Base-by-base conservation (phyloP, 2,329 filamentous ascomycete genomes). In the Phialophora macrospora region DNA sequence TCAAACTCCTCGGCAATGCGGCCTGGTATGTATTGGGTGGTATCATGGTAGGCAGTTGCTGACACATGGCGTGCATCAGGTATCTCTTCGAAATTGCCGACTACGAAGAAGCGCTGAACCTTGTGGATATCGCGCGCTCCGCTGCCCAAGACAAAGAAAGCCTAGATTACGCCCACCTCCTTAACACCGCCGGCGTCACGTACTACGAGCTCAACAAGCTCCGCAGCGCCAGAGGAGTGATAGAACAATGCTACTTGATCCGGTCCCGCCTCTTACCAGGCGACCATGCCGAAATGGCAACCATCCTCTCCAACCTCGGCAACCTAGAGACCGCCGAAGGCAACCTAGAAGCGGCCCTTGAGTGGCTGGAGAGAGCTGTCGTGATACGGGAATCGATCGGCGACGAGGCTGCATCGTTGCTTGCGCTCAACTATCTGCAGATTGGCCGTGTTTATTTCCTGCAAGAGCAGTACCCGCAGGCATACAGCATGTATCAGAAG, bases 31-130 rank as follows among this genome's bases (percentile, higher is more conserved):
- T 26, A 8, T 44, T 8, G 1, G 38, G 17, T 20, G 38, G 17
- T 44, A 7, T 44, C 38, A 44, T 8, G 38, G 38, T 3, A 44
- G 38, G 11, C 38, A 9, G 9, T 28, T 34, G 20, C 59, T 62
- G 24, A 38, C 30, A 12, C 54, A 11, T 46, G 8, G 12, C 38
- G 51, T 55, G 12, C 32, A 12, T n/a, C 24, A 63, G 63, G 63
- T 65, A 65, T 20, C 63, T 65, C 14, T 63, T 62, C 41, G 63
- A 65, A 26, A 58, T 65, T 26, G 63, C 32, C 22, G 63, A 63
- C 22, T 57, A 62, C 20, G 63, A 62, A 20, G 63, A 63, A 57
- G 28, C 41, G 14, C 20, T 56, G 17, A 57, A 55, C 44, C 9
- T 65, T 6, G 28, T 65, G 28, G 22, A 24, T 5, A 58, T 58